A percentile compares a stretch with the other conserved stretches of the same genome.
phyloP scores from a whole-genome alignment of 2,329 filamentous ascomycete species.

The Berkeleyomyces basicola region DNA sequence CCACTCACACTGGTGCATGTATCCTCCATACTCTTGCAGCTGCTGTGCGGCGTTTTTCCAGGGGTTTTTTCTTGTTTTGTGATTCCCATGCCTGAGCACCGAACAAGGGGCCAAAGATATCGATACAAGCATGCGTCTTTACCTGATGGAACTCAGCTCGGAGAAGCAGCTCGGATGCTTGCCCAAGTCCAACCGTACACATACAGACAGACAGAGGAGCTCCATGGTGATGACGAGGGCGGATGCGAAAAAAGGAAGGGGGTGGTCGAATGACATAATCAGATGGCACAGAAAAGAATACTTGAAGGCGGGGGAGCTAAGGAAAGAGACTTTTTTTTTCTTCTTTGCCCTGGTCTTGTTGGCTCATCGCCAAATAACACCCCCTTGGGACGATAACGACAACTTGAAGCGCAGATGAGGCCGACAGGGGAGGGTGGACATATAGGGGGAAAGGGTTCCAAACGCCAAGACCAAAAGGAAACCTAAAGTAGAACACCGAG shows the following conservation, averaged over 20 bases:
- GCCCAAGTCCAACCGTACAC: not conserved
- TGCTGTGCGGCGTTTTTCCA: no score
- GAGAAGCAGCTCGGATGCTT: no score
- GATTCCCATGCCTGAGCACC: not conserved
- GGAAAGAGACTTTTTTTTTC: not conserved
- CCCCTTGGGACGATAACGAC: slow-evolving; percentile 4
- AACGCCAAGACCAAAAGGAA: not conserved
- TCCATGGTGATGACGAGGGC: not conserved
- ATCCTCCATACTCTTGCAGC: no score
- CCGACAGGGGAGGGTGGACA: not conserved
- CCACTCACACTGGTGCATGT: no score
- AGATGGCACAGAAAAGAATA: not conserved
- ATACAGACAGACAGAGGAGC: not conserved
- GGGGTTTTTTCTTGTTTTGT: not conserved
- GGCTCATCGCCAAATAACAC: not conserved
- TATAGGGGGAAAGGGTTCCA: not conserved
- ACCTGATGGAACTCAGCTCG: not conserved
- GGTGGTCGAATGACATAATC: not conserved
- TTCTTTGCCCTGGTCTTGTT: not conserved
- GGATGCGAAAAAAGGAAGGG: not conserved
- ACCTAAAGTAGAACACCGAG: not conserved
- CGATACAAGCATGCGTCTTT: not conserved
- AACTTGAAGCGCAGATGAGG: slow-evolving; percentile 3
- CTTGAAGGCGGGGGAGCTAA: not conserved
- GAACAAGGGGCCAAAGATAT: not conserved